Percentiles rank a stretch among this genome's conserved stretches.
Conservation (phyloP, 169 alveolate genomes). For the Plasmodium billcollinsi region DNA sequence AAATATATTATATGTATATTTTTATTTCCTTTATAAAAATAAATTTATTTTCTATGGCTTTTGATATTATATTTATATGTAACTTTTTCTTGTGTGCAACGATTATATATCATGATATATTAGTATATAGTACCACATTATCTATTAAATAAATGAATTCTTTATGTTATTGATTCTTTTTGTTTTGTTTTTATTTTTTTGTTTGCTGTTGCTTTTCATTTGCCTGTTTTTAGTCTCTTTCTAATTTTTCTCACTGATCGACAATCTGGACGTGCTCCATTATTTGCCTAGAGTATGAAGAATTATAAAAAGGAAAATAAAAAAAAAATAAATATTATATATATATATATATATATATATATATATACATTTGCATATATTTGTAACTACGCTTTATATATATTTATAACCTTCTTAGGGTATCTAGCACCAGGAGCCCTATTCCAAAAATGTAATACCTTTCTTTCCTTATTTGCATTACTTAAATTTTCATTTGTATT, state of each 20-base stretch:
- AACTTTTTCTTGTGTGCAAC: too few species aligned
- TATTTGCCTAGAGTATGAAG: conserved; percentile 41
- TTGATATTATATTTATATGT: too few species aligned
- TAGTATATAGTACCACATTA: too few species aligned
- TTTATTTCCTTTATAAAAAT: too few species aligned
- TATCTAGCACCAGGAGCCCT: conserved; percentile 78
- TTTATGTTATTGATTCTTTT: too few species aligned
- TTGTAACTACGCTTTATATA: conserved; percentile 3
- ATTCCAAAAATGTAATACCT: conserved; percentile 60
- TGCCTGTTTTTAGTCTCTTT: conserved; percentile 73
- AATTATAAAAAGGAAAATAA: conserved; percentile 2
- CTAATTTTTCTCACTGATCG: conserved; percentile 76
- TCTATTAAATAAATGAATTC: too few species aligned
- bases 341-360: background rate
- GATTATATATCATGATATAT: too few species aligned
- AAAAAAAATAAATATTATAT: background rate
- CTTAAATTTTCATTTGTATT: background rate
- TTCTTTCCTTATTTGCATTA: conserved; percentile 6
- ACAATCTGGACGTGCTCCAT: conserved; percentile 78
- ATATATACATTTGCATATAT: background rate
- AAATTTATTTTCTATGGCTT: too few species aligned
- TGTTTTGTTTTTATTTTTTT: too few species aligned
- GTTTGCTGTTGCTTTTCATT: conserved; percentile 5
- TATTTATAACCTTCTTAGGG: conserved; percentile 53
- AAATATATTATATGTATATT: too few species aligned